Conservation (phyloP, 305 asterid genomes). For the Lippia alba region DNA sequence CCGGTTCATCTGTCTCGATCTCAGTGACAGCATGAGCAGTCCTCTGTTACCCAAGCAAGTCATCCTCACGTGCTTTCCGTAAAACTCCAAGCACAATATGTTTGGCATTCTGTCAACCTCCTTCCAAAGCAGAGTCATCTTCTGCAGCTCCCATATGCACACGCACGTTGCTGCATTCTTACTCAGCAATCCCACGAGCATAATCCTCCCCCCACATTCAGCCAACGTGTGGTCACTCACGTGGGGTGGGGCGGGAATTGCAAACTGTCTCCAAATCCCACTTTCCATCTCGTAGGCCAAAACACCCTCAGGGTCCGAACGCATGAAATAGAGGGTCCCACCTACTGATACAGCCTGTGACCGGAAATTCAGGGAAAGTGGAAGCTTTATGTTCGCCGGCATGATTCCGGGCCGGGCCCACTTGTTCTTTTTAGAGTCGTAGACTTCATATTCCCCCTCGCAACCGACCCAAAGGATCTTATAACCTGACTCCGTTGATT, state of each 20-base stretch:
- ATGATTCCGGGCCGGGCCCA: constrained; percentile 78
- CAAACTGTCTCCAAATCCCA: constrained; percentile 74
- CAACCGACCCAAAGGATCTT: constrained; percentile 89
- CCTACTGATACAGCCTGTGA: constrained; percentile 74
- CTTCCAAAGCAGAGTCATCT: constrained; percentile 99
- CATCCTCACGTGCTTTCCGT: constrained; percentile 98
- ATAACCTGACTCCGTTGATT: constrained; percentile 51
- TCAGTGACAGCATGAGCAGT: constrained; percentile 81
- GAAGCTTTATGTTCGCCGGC: constrained; percentile 68
- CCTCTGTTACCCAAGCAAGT: constrained; percentile 95
- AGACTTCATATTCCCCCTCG: constrained; percentile 86
- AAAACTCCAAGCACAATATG: constrained; percentile 99
- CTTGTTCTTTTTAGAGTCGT: constrained; percentile 57
- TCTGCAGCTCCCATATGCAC: constrained; percentile 98
- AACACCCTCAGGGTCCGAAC: constrained; percentile 85
- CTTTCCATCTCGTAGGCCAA: constrained; percentile 67
- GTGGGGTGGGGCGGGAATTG: constrained; percentile 72
- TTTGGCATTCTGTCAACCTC: constrained; percentile 99
- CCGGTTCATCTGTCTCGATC: constrained; percentile 88
- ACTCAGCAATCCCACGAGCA: constrained; percentile 91
- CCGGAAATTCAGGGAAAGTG: constrained; percentile 85
- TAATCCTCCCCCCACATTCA: constrained; percentile 77
- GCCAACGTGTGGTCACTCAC: constrained; percentile 80
- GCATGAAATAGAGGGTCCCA: constrained; percentile 76
- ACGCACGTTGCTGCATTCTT: constrained; percentile 97